These are phyloP conservation scores for Ampelomyces quisqualis DNA, from an alignment of 2,329 filamentous ascomycete species.

Conservation along the genomic window DNA sequence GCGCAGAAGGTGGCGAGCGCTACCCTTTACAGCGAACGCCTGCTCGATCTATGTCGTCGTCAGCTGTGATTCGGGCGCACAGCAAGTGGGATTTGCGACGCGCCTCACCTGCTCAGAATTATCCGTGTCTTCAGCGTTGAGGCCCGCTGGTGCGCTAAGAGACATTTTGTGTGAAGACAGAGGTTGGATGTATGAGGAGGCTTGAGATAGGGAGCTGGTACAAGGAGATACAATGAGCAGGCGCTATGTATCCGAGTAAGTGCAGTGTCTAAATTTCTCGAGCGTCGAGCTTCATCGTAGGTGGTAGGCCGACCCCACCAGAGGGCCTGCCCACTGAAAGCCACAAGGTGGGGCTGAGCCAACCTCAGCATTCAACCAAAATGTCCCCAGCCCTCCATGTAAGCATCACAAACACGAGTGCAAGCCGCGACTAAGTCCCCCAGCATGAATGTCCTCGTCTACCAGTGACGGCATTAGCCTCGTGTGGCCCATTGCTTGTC, in stretches of 20 bases:
- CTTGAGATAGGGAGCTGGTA: not conserved
- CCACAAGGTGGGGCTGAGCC: conserved; percentile 36
- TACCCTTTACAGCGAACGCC: conserved; percentile 96
- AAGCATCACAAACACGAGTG: conserved; percentile 11
- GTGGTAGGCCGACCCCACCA: conserved; percentile 15
- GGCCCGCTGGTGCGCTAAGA: conserved; percentile 29
- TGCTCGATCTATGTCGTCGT: conserved; percentile 78
- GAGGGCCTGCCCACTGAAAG: not conserved
- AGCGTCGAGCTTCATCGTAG: conserved; percentile 25
- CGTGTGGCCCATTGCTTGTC: conserved; percentile 41
- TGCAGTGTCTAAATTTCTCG: conserved; percentile 24
- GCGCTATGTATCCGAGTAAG: conserved; percentile 1
- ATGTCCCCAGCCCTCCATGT: conserved; percentile 41
- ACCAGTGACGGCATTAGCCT: conserved; percentile 50
- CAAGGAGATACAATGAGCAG: not conserved
- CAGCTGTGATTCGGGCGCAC: conserved; percentile 5
- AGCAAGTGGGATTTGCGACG: conserved; percentile 2
- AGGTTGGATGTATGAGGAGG: no score
- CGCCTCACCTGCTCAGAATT: conserved; percentile 67
- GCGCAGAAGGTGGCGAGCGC: not conserved
- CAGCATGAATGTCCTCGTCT: conserved; percentile 44
- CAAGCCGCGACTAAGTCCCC: conserved; percentile 14
- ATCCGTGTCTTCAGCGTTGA: conserved; percentile 60
- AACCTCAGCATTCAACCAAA: conserved; percentile 34
- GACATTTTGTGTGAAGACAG: conserved; percentile 40